These are phyloP conservation scores for Acidomyces sp. DNA, from an alignment of 495 filamentous ascomycete genomes.

Conservation along the genomic window DNA sequence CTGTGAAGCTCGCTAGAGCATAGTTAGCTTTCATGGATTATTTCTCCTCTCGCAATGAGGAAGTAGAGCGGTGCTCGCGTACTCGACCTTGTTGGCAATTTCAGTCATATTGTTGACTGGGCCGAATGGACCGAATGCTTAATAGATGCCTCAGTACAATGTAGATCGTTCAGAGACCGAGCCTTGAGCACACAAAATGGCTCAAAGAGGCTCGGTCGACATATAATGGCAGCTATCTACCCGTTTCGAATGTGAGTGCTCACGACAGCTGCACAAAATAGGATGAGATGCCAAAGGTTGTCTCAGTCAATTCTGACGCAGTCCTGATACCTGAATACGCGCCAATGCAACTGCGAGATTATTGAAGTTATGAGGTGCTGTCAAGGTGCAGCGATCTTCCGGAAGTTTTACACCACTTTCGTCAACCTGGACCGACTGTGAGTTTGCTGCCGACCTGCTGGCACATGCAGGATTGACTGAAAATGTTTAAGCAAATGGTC, in stretches of 20 bases:
- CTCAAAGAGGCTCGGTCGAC: conserved; percentile 7
- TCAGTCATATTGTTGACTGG: conserved; percentile 19
- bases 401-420: no score
- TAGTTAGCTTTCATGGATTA: conserved; percentile 1
- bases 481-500: no score
- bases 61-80: conserved; percentile 2
- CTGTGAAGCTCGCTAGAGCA: conserved; percentile 21
- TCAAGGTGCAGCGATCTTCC: no score
- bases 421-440: no score
- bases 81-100: conserved; percentile 18
- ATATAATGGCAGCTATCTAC: conserved; percentile 1
- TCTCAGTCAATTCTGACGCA: neutral
- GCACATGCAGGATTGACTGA: no score
- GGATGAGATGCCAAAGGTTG: neutral
- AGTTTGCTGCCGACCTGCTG: no score
- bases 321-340: neutral
- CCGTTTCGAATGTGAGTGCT: neutral
- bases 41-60: no score
- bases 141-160: neutral
- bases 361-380: neutral
- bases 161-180: conserved; percentile 6
- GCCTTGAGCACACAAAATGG: conserved; percentile 6
- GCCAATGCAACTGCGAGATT: neutral
- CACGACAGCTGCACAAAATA: neutral
- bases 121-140: neutral